Evolutionary conservation across 306 rosid genomes (phyloP).

Genomic region (Cicer judaicum): DNA sequence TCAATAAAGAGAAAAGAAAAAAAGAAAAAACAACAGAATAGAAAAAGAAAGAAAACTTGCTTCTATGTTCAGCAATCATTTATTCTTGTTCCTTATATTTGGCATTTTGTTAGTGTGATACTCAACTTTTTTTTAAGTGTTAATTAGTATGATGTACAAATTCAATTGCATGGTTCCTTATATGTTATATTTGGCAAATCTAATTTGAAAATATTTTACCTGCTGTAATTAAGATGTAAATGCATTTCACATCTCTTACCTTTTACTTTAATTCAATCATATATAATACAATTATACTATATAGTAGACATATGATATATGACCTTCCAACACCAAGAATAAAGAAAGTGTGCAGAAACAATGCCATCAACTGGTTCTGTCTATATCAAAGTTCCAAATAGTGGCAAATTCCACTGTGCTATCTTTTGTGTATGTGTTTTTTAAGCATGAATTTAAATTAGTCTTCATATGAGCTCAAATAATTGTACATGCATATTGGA

Average conservation of each 20-base stretch:
- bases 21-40: not conserved
- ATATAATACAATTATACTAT: not conserved
- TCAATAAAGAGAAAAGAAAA: slow-evolving; percentile 41
- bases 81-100: slow-evolving; percentile 40
- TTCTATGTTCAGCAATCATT: slow-evolving; percentile 36
- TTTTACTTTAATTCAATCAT: not conserved
- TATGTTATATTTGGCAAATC: not conserved
- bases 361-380: slow-evolving; percentile 37
- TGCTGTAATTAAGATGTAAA: not conserved
- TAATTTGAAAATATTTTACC: slow-evolving; percentile 1
- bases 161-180: not conserved
- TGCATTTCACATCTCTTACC: slow-evolving; percentile 4
- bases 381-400: slow-evolving; percentile 46
- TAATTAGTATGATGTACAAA: not conserved
- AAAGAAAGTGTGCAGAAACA: slow-evolving; percentile 43
- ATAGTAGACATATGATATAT: not conserved
- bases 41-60: slow-evolving; percentile 37
- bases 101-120: not conserved
- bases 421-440: not conserved
- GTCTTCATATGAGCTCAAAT: slow-evolving; percentile 4
- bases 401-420: slow-evolving; percentile 33
- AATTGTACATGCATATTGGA: slow-evolving; percentile 46
- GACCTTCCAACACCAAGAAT: slow-evolving; percentile 35
- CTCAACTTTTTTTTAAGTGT: not conserved
- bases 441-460: no score